A percentile compares a stretch with the other conserved stretches of the same genome.
Evolutionary conservation across 2,329 filamentous ascomycete species (phyloP).

Genomic region (Penicillium sp.): DNA sequence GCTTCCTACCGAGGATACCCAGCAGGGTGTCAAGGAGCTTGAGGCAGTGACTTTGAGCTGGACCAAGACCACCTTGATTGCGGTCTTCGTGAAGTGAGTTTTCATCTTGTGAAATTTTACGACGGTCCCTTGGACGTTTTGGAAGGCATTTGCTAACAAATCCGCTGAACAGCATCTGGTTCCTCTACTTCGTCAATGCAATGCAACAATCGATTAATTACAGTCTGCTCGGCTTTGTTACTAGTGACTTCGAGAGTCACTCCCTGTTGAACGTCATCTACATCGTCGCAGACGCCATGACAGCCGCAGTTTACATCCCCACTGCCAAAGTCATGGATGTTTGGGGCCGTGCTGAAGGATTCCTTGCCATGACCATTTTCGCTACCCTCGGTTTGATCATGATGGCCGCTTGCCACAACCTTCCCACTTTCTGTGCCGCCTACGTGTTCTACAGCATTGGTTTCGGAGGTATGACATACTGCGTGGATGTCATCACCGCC

Average conservation of each 20-base stretch:
- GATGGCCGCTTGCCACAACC: constrained; percentile 61
- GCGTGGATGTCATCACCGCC: constrained; percentile 61
- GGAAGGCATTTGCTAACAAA: neutral
- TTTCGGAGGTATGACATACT: constrained; percentile 57
- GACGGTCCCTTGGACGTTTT: neutral
- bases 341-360: constrained; percentile 63
- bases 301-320: constrained; percentile 59
- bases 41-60: constrained; percentile 50
- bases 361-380: constrained; percentile 51
- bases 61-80: constrained; percentile 42
- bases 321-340: constrained; percentile 64
- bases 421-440: constrained; percentile 65
- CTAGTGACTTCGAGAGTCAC: constrained; percentile 55
- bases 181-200: constrained; percentile 46
- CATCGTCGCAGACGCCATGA: constrained; percentile 58
- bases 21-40: constrained; percentile 12
- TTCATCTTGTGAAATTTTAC: neutral
- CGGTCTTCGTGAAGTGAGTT: constrained; percentile 43
- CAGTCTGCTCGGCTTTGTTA: constrained; percentile 52
- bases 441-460: constrained; percentile 54
- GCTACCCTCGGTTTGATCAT: constrained; percentile 57
- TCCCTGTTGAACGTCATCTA: constrained; percentile 57
- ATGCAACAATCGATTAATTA: constrained; percentile 42
- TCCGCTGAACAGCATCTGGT: constrained; percentile 39
- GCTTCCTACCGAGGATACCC: constrained; percentile 3